phyloP scores from a whole-genome alignment of 129 eudicot species.

The Dittrichia graveolens region DNA sequence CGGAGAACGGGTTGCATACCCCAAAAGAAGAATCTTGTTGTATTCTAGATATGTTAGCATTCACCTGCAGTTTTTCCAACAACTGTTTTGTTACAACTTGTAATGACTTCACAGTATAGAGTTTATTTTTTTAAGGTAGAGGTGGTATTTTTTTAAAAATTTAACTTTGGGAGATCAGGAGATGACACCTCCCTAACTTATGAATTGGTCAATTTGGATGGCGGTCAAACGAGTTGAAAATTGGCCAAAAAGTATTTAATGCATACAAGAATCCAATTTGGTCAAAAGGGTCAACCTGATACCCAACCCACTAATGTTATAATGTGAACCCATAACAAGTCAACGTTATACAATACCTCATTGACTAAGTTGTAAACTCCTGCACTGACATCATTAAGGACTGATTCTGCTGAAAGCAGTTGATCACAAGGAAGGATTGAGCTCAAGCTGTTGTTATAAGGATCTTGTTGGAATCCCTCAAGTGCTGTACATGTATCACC shows the following conservation, averaged over 20 bases:
- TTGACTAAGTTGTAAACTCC: slow-evolving; percentile 62
- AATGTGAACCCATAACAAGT: not conserved
- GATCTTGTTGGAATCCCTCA: slow-evolving; percentile 67
- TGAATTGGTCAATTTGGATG: not conserved
- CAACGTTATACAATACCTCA: slow-evolving; percentile 41
- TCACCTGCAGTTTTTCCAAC: slow-evolving; percentile 55
- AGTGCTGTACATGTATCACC: slow-evolving; percentile 86
- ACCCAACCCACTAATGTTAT: not conserved
- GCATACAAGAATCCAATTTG: too few relatives aligned
- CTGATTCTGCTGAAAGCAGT: slow-evolving; percentile 63
- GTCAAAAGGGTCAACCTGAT: not conserved
- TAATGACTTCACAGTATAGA: not conserved
- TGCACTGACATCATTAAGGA: slow-evolving; percentile 56
- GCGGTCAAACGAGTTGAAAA: not conserved
- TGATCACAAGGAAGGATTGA: slow-evolving; percentile 86
- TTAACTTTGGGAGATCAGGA: too few relatives aligned
- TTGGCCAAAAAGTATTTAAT: not conserved
- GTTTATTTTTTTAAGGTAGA: not conserved
- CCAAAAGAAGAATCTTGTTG: slow-evolving; percentile 53
- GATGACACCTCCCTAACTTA: not conserved
- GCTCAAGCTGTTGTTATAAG: slow-evolving; percentile 90
- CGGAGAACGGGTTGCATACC: slow-evolving; percentile 91
- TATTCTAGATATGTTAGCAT: slow-evolving; percentile 51
- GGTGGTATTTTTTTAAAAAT: not conserved
- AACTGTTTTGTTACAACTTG: slow-evolving; percentile 5